These are phyloP conservation scores for Apodospora peruviana DNA, from an alignment of 495 filamentous ascomycete species.

Conservation along the genomic window DNA sequence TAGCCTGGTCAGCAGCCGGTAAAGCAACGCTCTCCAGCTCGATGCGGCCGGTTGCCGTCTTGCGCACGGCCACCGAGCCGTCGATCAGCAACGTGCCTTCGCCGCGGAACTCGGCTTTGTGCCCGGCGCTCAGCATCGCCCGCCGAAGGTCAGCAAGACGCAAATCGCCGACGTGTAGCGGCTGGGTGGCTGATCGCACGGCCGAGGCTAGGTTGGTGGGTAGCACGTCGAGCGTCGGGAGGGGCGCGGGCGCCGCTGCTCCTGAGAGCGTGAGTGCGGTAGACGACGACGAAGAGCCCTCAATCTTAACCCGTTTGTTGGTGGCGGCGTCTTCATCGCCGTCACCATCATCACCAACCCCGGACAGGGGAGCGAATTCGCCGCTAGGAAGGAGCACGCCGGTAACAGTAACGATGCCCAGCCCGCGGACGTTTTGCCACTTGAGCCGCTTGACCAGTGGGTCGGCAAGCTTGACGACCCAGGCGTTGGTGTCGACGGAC, in stretches of 20 bases:
- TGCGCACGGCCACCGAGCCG: slow-evolving; percentile 79
- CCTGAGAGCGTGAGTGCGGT: background rate
- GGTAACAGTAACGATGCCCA: slow-evolving; percentile 84
- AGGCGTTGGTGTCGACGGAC: slow-evolving; percentile 96
- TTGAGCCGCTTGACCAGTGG: slow-evolving; percentile 73
- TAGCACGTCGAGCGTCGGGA: slow-evolving; percentile 71
- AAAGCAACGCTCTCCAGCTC: slow-evolving; percentile 78
- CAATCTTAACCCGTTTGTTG: slow-evolving; percentile 27
- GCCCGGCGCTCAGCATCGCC: slow-evolving; percentile 73
- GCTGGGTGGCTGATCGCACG: slow-evolving; percentile 71
- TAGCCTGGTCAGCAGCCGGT: slow-evolving; percentile 11
- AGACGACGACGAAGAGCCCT: background rate
- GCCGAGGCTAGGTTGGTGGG: slow-evolving; percentile 72
- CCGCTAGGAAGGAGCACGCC: slow-evolving; percentile 51
- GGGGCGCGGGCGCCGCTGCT: slow-evolving; percentile 1
- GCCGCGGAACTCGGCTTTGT: slow-evolving; percentile 87
- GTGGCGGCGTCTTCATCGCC: slow-evolving; percentile 14
- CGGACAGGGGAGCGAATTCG: slow-evolving; percentile 50
- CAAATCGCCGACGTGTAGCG: slow-evolving; percentile 91
- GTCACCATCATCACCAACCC: slow-evolving; percentile 37
- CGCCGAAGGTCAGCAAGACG: slow-evolving; percentile 82
- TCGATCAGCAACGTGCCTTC: slow-evolving; percentile 91
- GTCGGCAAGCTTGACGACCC: slow-evolving; percentile 86
- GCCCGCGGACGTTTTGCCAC: slow-evolving; percentile 88
- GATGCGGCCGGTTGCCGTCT: slow-evolving; percentile 77